These are phyloP conservation scores for Blastobotrys illinoisensis DNA, from an alignment of 1,139 yeast species.

Conservation along the genomic window DNA sequence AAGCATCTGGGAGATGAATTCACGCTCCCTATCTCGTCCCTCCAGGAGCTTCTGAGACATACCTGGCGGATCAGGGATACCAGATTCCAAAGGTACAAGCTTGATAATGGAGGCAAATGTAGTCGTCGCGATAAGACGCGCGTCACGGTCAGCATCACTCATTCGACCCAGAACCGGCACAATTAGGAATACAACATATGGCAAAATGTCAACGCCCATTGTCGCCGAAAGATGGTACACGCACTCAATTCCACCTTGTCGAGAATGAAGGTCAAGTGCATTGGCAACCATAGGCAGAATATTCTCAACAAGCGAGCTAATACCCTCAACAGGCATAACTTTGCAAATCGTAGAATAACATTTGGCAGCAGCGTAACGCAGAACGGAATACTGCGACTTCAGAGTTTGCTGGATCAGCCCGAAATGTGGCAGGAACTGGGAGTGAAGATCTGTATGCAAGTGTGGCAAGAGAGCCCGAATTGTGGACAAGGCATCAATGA, in stretches of 20 bases:
- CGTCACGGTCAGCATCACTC: constrained; percentile 91
- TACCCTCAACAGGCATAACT: constrained; percentile 66
- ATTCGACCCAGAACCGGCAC: constrained; percentile 96
- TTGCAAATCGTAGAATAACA: constrained; percentile 79
- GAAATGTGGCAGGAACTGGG: constrained; percentile 43
- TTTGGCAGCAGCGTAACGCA: constrained; percentile 87
- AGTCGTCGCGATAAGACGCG: constrained; percentile 87
- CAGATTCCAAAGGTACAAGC: constrained; percentile 93
- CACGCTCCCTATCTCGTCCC: constrained; percentile 92
- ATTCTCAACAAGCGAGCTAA: constrained; percentile 72
- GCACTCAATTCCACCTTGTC: constrained; percentile 94
- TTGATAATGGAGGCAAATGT: constrained; percentile 96
- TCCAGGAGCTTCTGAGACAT: constrained; percentile 78
- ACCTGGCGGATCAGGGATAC: constrained; percentile 93
- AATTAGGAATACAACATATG: constrained; percentile 90
- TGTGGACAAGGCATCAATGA: constrained; percentile 84
- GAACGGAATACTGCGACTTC: constrained; percentile 65
- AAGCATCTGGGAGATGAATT: constrained; percentile 95
- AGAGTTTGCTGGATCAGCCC: constrained; percentile 57
- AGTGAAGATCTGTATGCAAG: constrained; percentile 46
- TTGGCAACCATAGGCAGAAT: constrained; percentile 78
- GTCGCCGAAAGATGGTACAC: constrained; percentile 76
- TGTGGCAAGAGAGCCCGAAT: constrained; percentile 68
- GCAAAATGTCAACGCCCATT: constrained; percentile 87
- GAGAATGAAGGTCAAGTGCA: constrained; percentile 65